These are phyloP conservation scores for Brassica cretica DNA, from an alignment of 345 rosid species.

Conservation along the genomic window DNA sequence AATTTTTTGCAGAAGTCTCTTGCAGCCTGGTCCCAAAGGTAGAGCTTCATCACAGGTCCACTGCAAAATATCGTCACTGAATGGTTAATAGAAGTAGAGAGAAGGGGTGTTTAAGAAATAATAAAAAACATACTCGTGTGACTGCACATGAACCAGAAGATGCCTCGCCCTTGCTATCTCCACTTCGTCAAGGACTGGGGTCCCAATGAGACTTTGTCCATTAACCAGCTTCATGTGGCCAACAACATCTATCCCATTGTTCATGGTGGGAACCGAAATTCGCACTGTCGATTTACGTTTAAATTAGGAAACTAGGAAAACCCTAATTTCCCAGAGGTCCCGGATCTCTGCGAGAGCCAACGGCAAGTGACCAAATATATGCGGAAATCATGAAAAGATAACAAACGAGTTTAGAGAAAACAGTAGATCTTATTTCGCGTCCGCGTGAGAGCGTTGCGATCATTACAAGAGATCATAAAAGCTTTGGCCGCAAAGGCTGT, in stretches of 20 bases:
- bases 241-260: not conserved
- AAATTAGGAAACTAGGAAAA: too few relatives aligned
- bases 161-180: not conserved
- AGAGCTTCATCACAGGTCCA: not conserved
- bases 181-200: not conserved
- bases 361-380: too few relatives aligned
- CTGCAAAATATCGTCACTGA: not conserved
- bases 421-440: too few relatives aligned
- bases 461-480: too few relatives aligned
- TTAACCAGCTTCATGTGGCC: not conserved
- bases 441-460: too few relatives aligned
- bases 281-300: too few relatives aligned
- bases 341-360: too few relatives aligned
- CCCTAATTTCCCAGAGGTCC: too few relatives aligned
- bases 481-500: too few relatives aligned
- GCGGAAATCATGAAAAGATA: too few relatives aligned
- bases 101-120: not conserved
- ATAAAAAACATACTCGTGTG: not conserved
- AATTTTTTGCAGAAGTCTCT: not conserved
- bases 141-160: not conserved
- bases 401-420: too few relatives aligned
- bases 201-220: not conserved
- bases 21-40: not conserved
- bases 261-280: too few relatives aligned
- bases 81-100: not conserved